Evolutionary conservation across 768 basidiomycete species (phyloP).

Genomic region (Tricholomella constricta): DNA sequence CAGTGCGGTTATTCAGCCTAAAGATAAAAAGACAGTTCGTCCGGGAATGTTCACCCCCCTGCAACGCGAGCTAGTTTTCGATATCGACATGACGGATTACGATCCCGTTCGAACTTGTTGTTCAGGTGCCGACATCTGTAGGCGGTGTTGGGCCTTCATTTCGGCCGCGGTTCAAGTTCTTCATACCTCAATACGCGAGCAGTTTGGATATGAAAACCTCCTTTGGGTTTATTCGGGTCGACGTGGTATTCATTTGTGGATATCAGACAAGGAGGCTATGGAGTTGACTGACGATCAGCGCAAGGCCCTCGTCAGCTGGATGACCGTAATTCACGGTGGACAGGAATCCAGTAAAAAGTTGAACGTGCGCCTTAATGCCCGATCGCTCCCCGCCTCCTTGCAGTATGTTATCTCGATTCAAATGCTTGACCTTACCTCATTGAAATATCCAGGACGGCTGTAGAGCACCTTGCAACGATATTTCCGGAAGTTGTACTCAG

Average conservation of each 20-base stretch:
- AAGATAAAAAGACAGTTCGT: conserved; percentile 81
- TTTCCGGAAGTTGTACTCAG: conserved; percentile 72
- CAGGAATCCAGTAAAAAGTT: conserved; percentile 83
- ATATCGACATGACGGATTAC: conserved; percentile 99
- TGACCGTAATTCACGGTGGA: conserved; percentile 82
- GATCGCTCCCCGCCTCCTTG: conserved; percentile 71
- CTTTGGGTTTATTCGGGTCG: conserved; percentile 99
- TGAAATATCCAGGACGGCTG: conserved; percentile 39
- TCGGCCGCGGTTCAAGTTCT: conserved; percentile 88
- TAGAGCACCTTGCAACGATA: conserved; percentile 48
- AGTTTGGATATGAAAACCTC: conserved; percentile 89
- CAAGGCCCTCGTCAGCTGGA: conserved; percentile 80
- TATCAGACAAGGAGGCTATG: conserved; percentile 88
- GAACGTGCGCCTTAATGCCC: conserved; percentile 56
- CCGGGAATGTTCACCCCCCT: conserved; percentile 71
- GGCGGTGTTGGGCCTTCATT: conserved; percentile 94
- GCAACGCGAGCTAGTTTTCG: conserved; percentile 93
- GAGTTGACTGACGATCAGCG: conserved; percentile 91
- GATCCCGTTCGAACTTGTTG: conserved; percentile 95
- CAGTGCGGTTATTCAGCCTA: conserved; percentile 54
- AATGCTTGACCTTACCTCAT: not conserved
- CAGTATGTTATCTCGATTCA: conserved; percentile 45
- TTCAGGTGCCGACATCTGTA: conserved; percentile 87
- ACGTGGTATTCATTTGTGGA: conserved; percentile 98
- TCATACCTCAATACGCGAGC: conserved; percentile 74